Conservation (phyloP, 225 moss, liverwort and hornwort genomes). For the Rhytidiadelphus loreus region DNA sequence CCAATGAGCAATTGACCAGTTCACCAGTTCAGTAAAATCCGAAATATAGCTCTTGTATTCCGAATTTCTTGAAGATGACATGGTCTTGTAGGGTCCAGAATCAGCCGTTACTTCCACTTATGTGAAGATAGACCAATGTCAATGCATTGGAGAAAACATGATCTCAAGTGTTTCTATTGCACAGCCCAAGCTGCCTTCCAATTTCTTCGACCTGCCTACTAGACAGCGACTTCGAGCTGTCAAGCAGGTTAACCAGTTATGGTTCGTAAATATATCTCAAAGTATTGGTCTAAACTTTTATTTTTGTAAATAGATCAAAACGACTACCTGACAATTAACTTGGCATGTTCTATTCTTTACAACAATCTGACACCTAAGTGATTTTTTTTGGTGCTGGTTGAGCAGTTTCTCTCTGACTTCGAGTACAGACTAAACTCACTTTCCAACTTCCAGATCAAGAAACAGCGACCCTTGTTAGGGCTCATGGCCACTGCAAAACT, state of each 20-base stretch:
- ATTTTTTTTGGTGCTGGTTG: background rate
- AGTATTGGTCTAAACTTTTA: background rate
- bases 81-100: conserved; percentile 9
- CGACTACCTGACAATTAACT: background rate
- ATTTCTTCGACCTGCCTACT: conserved; percentile 23
- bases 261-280: conserved; percentile 10
- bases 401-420: conserved; percentile 23
- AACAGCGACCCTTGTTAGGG: conserved; percentile 46
- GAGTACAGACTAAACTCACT: conserved; percentile 19
- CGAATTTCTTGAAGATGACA: background rate
- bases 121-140: conserved; percentile 9
- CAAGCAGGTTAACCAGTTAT: conserved; percentile 34
- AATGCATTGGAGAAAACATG: conserved; percentile 15
- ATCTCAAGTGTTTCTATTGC: conserved; percentile 12
- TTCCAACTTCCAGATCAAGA: conserved; percentile 61
- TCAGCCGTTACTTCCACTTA: background rate
- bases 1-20: background rate
- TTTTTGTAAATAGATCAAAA: background rate
- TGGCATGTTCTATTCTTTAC: background rate
- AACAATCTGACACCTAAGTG: background rate
- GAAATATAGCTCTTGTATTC: background rate
- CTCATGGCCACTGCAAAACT: conserved; percentile 81
- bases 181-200: conserved; percentile 26
- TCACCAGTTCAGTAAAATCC: background rate
- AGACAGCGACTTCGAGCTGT: conserved; percentile 23